phyloP scores from a whole-genome alignment of 352 stramenopile species.

The Phytophthora cryptogea region DNA sequence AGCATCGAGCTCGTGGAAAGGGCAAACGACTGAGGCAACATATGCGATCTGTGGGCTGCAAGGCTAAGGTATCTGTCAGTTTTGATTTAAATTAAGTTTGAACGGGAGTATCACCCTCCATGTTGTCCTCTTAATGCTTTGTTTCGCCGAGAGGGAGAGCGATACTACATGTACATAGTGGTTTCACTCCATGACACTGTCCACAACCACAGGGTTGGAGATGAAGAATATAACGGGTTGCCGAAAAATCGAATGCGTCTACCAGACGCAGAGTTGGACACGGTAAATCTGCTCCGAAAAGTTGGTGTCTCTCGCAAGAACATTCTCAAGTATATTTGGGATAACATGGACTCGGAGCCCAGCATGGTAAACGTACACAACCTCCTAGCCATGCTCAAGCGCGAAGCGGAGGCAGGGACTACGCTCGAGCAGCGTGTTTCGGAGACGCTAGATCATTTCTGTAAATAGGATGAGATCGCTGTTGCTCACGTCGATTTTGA shows the following conservation, averaged over 20 bases:
- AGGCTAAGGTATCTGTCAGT: no score
- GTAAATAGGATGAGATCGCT: neutral
- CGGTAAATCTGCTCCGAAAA: constrained; percentile 1
- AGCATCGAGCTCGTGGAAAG: no score
- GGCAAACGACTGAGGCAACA: no score
- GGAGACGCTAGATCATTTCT: constrained; percentile 1
- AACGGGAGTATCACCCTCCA: no score
- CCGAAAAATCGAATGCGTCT: neutral
- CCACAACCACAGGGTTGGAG: no score
- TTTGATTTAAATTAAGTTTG: no score
- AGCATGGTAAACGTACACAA: constrained; percentile 5
- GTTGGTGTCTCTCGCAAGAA: neutral
- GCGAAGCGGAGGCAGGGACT: neutral
- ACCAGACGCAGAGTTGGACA: neutral
- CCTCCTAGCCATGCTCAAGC: neutral
- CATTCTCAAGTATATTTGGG: constrained; percentile 6
- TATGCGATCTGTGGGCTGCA: no score
- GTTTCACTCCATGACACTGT: no score
- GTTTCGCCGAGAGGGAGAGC: no score
- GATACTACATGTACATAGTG: no score
- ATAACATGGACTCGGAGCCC: neutral
- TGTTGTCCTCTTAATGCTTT: no score
- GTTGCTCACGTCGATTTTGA: neutral
- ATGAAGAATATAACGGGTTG: no score
- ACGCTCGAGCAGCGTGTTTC: neutral